Conservation (phyloP, 345 rosid species). For the Salix koriyanagi region DNA sequence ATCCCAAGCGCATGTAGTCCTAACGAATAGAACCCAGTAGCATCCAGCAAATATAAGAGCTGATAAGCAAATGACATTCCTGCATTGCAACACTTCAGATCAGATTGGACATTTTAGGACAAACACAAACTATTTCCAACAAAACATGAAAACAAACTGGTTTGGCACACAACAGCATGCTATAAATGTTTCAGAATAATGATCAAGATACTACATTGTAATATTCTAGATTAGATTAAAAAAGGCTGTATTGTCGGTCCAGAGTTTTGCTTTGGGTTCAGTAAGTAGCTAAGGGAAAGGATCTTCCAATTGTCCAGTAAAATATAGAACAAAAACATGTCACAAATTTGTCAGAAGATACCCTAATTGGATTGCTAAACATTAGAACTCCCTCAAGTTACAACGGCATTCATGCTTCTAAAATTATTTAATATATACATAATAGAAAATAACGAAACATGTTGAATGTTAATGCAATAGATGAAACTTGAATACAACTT, state of each 20-base stretch:
- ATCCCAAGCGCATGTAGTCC: constrained; percentile 90
- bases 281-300: neutral
- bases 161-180: neutral
- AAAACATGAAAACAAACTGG: neutral
- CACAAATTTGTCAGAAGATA: neutral
- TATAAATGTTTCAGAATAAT: neutral
- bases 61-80: constrained; percentile 88
- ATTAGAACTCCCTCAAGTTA: neutral
- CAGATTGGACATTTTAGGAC: constrained; percentile 15
- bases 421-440: neutral
- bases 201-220: neutral
- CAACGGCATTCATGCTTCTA: neutral
- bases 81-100: constrained; percentile 39
- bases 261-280: neutral
- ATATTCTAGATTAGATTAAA: neutral
- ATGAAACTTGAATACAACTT: neutral
- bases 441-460: neutral
- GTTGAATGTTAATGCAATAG: neutral
- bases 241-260: neutral
- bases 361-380: neutral
- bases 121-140: constrained; percentile 10
- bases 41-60: constrained; percentile 87
- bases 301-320: neutral
- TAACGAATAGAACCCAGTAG: constrained; percentile 87
- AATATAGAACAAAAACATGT: neutral